Evolutionary conservation across 2,329 filamentous ascomycete genomes (phyloP), one percentile per base, ranked within the genome.

Genomic region (Canariomyces notabilis): DNA sequence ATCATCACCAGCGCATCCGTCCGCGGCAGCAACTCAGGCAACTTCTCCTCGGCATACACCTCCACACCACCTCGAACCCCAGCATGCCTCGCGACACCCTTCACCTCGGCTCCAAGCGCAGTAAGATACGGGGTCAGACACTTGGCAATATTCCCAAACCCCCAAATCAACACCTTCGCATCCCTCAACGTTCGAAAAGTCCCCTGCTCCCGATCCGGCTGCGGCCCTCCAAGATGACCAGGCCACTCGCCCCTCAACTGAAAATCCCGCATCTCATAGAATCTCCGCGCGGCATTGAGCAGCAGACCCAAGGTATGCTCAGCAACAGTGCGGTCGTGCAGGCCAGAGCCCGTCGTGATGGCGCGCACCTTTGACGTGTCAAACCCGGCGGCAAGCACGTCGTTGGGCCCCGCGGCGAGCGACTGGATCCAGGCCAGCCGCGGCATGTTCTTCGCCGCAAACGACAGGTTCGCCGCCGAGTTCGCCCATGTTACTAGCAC

Each of bases 1-100:
- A 83, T 83, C 80, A 84, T 82, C 55, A 84, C 79, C n/a, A 84
- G 68, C 0, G 78, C 80, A 56, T 84, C 80, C 0, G 79, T 82
- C 59, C 73, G 58, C 23, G 72, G 67, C 29, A 84, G 68, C 23
- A 82, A 62, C 51, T 75, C 65, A 4, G 71, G 50, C 35, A 84
- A 67, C 36, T 64, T 66, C 45, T 78, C 74, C 61, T 83, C 79
- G 42, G 57, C 61, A 61, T 71, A 75, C 44, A 84, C 73, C 67
- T 82, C 69, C 35, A 77, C 67, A 14, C 80, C 80, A 47, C 76
- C 64, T 37, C 81, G 69, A 12, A 84, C 76, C 7, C 82, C 80
- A 1, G 70, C 57, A 7, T 59, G 61, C 11, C 80, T 69, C 11
- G 82, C 82, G 1, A 85, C 61, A 42, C 82, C 82, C 29, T 62